Conservation (phyloP, 78 protist genomes). For the Cavenderia fasciculata region DNA sequence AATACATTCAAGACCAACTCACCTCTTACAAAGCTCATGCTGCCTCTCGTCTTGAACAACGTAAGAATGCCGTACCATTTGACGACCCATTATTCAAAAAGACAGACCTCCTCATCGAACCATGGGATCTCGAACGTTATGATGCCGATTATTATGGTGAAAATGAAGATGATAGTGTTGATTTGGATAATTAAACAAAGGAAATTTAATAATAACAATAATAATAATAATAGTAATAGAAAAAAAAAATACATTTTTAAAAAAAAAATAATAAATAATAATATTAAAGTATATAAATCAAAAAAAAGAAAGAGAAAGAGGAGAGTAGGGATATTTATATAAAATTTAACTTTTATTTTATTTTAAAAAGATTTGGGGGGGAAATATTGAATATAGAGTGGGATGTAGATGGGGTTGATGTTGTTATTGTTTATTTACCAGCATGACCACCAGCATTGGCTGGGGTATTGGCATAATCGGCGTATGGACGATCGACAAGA, state of each 20-base stretch:
- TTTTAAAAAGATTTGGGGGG: no score
- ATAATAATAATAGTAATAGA: no score
- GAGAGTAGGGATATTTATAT: no score
- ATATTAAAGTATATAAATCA: no score
- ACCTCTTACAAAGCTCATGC: constrained; percentile 4
- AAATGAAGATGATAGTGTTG: no score
- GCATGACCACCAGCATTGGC: constrained; percentile 41
- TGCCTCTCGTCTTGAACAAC: constrained; percentile 7
- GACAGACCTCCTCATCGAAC: not conserved
- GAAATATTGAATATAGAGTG: no score
- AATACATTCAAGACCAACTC: not conserved
- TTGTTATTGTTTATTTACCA: not conserved
- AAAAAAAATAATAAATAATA: no score
- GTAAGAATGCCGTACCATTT: not conserved
- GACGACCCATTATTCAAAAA: constrained; percentile 20
- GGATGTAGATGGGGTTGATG: not conserved
- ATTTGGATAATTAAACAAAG: no score
- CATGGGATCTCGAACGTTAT: constrained; percentile 4
- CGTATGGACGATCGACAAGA: constrained; percentile 66
- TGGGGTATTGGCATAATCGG: constrained; percentile 42
- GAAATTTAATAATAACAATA: no score
- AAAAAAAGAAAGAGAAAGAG: no score
- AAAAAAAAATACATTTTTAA: no score
- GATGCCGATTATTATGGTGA: constrained; percentile 14
- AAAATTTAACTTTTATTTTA: no score